phyloP scores from a whole-genome alignment of 2,329 filamentous ascomycete genomes.

The Ophiosphaerella korrae region DNA sequence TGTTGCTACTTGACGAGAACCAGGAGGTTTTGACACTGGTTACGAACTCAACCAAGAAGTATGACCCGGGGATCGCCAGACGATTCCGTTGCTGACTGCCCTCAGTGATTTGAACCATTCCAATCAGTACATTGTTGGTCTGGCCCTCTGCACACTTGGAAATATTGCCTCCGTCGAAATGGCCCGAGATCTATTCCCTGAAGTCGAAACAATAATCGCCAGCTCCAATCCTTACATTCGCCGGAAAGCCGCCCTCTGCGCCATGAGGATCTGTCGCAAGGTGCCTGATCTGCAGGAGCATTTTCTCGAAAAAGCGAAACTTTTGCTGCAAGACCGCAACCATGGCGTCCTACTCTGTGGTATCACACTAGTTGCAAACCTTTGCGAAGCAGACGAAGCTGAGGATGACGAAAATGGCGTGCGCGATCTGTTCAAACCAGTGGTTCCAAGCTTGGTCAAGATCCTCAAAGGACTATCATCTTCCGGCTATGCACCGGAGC shows the following conservation, averaged over 20 bases:
- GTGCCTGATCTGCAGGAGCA: slow-evolving; percentile 97
- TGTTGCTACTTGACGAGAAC: slow-evolving; percentile 95
- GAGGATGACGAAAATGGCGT: slow-evolving; percentile 89
- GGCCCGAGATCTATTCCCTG: slow-evolving; percentile 94
- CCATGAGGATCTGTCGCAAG: slow-evolving; percentile 98
- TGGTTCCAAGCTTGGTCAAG: slow-evolving; percentile 84
- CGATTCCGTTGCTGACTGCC: slow-evolving; percentile 15
- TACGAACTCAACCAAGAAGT: slow-evolving; percentile 98
- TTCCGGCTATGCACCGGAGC: slow-evolving; percentile 95
- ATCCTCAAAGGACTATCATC: slow-evolving; percentile 91
- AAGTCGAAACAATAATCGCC: slow-evolving; percentile 89
- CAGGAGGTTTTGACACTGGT: slow-evolving; percentile 97
- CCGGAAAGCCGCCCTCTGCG: slow-evolving; percentile 95
- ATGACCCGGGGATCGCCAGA: slow-evolving; percentile 35
- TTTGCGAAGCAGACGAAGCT: slow-evolving; percentile 93
- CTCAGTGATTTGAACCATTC: slow-evolving; percentile 90
- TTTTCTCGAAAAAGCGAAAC: slow-evolving; percentile 91
- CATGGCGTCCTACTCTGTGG: slow-evolving; percentile 94
- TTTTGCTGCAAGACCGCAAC: slow-evolving; percentile 88
- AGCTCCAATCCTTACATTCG: slow-evolving; percentile 98
- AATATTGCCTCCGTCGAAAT: slow-evolving; percentile 99
- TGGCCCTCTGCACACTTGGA: slow-evolving; percentile 92
- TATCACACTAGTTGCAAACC: slow-evolving; percentile 83
- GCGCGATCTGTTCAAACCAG: slow-evolving; percentile 86
- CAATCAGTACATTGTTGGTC: slow-evolving; percentile 97